phyloP scores from a whole-genome alignment of 768 basidiomycete genomes.

The Royoungia palumana region DNA sequence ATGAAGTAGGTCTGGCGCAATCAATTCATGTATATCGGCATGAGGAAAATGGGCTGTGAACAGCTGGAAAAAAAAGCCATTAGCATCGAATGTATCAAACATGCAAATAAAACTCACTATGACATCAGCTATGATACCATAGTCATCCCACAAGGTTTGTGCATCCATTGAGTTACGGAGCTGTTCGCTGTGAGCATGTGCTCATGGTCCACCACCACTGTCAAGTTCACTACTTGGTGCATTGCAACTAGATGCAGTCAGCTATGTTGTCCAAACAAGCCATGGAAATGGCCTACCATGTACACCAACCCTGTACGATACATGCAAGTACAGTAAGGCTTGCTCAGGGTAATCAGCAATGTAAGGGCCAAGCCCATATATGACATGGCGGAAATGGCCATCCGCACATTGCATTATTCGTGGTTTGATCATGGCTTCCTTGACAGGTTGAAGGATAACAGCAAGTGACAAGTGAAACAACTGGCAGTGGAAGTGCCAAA shows the following conservation, averaged over 20 bases:
- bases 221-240: background rate
- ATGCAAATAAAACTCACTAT: no score
- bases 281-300: background rate
- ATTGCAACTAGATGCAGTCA: no score
- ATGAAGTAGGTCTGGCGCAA: no score
- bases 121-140: no score
- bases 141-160: background rate
- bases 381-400: background rate
- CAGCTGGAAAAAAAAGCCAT: no score
- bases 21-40: no score
- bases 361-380: conserved; percentile 6
- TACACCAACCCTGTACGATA: conserved; percentile 2
- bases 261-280: no score
- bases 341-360: conserved; percentile 3
- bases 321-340: background rate
- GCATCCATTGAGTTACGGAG: background rate
- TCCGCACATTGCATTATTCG: background rate
- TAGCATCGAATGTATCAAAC: no score
- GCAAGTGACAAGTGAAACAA: background rate
- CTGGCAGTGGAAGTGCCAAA: background rate
- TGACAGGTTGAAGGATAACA: background rate
- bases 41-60: no score
- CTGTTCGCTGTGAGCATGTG: background rate
- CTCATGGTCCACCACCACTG: background rate
- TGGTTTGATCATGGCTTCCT: background rate